Evolutionary conservation across 2,329 filamentous ascomycete genomes (phyloP).

Genomic region (Penicillium olsonii): DNA sequence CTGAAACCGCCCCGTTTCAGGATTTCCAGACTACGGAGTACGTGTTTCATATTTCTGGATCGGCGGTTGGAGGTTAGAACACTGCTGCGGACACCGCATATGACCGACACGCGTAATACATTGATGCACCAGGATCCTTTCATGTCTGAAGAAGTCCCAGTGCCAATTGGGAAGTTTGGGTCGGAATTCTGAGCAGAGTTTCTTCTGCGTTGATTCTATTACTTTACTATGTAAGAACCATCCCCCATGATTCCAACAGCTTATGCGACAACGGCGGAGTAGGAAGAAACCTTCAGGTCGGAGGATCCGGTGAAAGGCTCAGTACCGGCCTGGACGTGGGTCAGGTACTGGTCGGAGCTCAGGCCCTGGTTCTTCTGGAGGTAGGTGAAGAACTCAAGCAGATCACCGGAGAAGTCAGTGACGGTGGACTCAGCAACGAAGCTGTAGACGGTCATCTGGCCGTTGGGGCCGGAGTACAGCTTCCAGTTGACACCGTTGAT

Average conservation of each 20-base stretch:
- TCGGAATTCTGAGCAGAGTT: neutral
- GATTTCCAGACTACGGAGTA: neutral
- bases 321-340: slow-evolving; percentile 47
- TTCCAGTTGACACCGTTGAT: slow-evolving; percentile 59
- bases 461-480: slow-evolving; percentile 63
- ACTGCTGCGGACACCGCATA: neutral
- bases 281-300: slow-evolving; percentile 30
- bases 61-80: neutral
- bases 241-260: neutral
- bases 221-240: slow-evolving; percentile 5
- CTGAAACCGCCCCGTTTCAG: neutral
- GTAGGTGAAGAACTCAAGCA: slow-evolving; percentile 61
- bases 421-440: slow-evolving; percentile 55
- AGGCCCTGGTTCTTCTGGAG: slow-evolving; percentile 45
- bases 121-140: neutral
- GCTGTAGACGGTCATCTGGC: slow-evolving; percentile 59
- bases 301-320: slow-evolving; percentile 39
- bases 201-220: neutral
- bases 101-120: neutral
- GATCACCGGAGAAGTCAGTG: slow-evolving; percentile 58
- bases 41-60: neutral
- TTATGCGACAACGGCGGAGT: slow-evolving; percentile 32
- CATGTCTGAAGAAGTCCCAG: neutral
- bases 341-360: slow-evolving; percentile 52
- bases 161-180: neutral